Evolutionary conservation across 2,329 filamentous ascomycete species (phyloP).

Genomic region (Rhinocladiella similis): DNA sequence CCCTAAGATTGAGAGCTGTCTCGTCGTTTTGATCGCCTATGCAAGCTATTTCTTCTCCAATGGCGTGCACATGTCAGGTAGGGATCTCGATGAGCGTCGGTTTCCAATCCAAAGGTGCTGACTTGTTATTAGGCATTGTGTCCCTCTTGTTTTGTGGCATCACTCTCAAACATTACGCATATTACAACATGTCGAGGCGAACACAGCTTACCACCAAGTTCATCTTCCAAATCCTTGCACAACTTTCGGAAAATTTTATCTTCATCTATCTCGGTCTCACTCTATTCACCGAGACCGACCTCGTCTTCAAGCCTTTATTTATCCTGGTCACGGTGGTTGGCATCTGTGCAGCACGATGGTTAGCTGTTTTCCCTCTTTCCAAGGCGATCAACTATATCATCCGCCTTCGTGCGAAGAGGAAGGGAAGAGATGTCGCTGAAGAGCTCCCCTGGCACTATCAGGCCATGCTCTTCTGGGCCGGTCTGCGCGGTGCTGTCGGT

Average conservation of each 20-base stretch:
- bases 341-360: constrained; percentile 89
- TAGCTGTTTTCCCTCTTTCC: constrained; percentile 91
- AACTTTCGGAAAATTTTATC: constrained; percentile 98
- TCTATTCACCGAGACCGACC: constrained; percentile 83
- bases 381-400: constrained; percentile 90
- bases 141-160: constrained; percentile 96
- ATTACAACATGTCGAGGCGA: constrained; percentile 98
- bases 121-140: constrained; percentile 72
- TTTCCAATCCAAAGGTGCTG: constrained; percentile 11
- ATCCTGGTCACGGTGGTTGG: constrained; percentile 90
- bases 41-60: constrained; percentile 98
- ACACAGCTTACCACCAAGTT: constrained; percentile 98
- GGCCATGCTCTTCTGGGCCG: constrained; percentile 99
- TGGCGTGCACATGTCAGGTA: constrained; percentile 92
- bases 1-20: constrained; percentile 94
- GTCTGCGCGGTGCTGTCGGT: constrained; percentile 89
- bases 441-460: constrained; percentile 95
- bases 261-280: constrained; percentile 98
- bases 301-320: constrained; percentile 90
- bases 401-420: constrained; percentile 75
- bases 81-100: constrained; percentile 33
- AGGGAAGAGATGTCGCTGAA: constrained; percentile 74
- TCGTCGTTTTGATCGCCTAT: constrained; percentile 92
- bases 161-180: constrained; percentile 97
- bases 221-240: constrained; percentile 89